Base-by-base conservation (phyloP, 768 basidiomycete genomes). In the Psilocybe subaeruginosa region DNA sequence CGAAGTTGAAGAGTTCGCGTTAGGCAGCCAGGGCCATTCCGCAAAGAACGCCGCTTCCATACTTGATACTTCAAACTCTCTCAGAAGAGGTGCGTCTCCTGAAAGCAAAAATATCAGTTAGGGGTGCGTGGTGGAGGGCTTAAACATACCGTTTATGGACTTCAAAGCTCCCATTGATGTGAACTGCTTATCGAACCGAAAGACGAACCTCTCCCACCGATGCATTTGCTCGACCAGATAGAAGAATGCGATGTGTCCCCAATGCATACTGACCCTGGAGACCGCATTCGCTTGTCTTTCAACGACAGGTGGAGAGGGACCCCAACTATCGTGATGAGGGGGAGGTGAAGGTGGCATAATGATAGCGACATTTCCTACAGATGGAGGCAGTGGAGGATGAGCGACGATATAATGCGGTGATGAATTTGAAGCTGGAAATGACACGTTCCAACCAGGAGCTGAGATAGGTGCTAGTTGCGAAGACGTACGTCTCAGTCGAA, bases 191-290 rank as follows among this genome's bases (percentile, higher is more conserved):
- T 92, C 90, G 65, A 91, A 93, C 45, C 88, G 78, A 68, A 93
- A 92, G 9, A 92, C 82, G 66, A 93, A 93, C 23, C 91, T 80
- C 69, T 90, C 82, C 91, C 91, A 93, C 30, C 91, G 83, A 64
- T 86, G 85, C 86, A 92, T 92, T 70, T 92, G 89, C 65, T 90
- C 85, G 2, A 88, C 86, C 19, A 93, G 74, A 69, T 93, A 93
- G 71, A 82, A 92, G 48, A 93, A 85, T 0, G 88, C 89, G 33
- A 93, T 89, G 64, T 91, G 86, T 0, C 90, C 91, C 91, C 91
- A 93, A 57, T 90, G 87, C 62, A 84, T 80, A 63, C 83, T 87
- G 16, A 80, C 77, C 62, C 81, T 72, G 49, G 77, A 73, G 66
- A 74, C 60, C 61, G 70, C 52, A 53, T 73, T 60, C 55, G 66